Evolutionary conservation across 805 yeast species (phyloP), one percentile per base, ranked within the genome.

Genomic region (Wickerhamiella nectarea): DNA sequence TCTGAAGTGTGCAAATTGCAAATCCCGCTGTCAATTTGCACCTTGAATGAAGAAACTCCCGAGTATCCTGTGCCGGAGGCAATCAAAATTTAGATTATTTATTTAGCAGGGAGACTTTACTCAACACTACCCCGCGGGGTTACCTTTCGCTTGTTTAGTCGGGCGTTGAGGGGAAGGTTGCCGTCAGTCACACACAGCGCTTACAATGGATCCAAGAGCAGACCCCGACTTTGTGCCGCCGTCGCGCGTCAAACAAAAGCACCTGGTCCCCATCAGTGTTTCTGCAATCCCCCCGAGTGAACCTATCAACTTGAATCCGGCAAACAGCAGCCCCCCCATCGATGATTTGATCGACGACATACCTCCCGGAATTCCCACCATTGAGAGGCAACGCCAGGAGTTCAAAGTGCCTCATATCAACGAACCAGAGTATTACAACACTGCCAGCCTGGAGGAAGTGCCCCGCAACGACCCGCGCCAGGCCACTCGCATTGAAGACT

Each of bases 391-490:
- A 15, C 20, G 36, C 21, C 31, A 28, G 6, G 38, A 21, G 15
- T 54, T 54, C 31, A 53, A 53, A 18, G 57, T 54, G 19, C 58
- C 58, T 10, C 54, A 52, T 35, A 48, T 53, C 38, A 45, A 47
- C 45, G 58, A 54, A 46, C 57, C 58, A 14, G 57, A 53, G 34
- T 54, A 54, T 45, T 45, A 49, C 19, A 52, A 46, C 55, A 80
- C 84, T 41, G 97, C 96, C 0, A 95, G 87, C 56, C 69, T 91
- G 47, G 98, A 91, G 60, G 98, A 91, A 62, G 95, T 91, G 10
- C 98, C 98, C 0, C 87, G 82, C 53, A 96, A 97, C 1, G 75
- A 91, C 43, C 78, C 75, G 38, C 72, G 98, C 49, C 98, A 91
- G 62, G 87, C 97, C 1, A 75, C 74, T 48, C 64, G 63, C 10